Conservation (phyloP, 2,329 filamentous ascomycete species). For the Aspergillus sp. region DNA sequence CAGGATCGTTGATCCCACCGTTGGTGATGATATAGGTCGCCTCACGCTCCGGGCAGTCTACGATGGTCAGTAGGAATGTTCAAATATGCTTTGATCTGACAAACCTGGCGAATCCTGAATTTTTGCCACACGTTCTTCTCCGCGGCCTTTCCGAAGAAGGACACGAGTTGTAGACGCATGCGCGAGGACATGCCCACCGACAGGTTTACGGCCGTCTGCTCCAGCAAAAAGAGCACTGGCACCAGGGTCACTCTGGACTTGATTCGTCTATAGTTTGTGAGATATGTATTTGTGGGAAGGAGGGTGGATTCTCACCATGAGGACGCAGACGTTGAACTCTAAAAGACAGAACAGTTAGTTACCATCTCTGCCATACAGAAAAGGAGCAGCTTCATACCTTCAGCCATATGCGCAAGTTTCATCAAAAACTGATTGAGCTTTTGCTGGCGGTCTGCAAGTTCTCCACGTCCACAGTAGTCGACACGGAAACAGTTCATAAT, state of each 20-base stretch:
- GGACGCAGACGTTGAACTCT: conserved; percentile 64
- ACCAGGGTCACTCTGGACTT: conserved; percentile 67
- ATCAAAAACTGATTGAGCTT: conserved; percentile 63
- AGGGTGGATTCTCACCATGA: conserved; percentile 46
- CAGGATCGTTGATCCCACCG: conserved; percentile 64
- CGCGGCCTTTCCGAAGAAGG: conserved; percentile 62
- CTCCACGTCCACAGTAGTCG: conserved; percentile 62
- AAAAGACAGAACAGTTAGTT: neutral
- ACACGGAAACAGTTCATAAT: conserved; percentile 67
- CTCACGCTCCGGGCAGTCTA: conserved; percentile 64
- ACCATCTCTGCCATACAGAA: neutral
- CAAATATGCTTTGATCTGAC: conserved; percentile 7
- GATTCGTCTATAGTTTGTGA: conserved; percentile 52
- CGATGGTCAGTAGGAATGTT: conserved; percentile 11
- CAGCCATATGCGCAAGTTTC: conserved; percentile 60
- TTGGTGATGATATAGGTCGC: conserved; percentile 67
- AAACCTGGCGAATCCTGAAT: conserved; percentile 63
- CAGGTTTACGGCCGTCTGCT: conserved; percentile 63
- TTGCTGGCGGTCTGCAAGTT: conserved; percentile 64
- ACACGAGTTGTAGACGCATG: conserved; percentile 65
- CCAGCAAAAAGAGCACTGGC: conserved; percentile 64
- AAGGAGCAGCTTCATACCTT: conserved; percentile 38
- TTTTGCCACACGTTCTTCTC: conserved; percentile 66
- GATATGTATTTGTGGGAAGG: neutral
- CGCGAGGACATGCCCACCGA: conserved; percentile 64